Percentiles rank a stretch among this genome's conserved stretches.
phyloP scores from a whole-genome alignment of 2,329 filamentous ascomycete species.

The Microcyclospora pomicola region DNA sequence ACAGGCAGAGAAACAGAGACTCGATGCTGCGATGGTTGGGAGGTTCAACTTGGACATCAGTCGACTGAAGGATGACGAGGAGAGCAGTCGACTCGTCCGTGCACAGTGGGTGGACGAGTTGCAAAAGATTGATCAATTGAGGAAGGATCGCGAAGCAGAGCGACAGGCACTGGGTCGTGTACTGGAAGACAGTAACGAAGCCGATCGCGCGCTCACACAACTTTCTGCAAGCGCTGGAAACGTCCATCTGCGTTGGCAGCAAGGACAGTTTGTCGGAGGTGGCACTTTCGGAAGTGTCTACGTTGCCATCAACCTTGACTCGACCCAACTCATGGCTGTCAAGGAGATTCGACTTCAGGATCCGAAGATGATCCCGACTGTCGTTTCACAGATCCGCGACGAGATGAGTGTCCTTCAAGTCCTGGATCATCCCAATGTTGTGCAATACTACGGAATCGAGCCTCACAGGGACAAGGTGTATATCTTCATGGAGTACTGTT shows the following conservation, averaged over 20 bases:
- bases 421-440: constrained; percentile 92
- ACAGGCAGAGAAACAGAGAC: constrained; percentile 78
- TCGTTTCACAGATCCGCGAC: constrained; percentile 85
- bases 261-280: constrained; percentile 94
- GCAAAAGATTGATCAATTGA: constrained; percentile 59
- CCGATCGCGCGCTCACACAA: constrained; percentile 85
- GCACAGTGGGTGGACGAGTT: constrained; percentile 63
- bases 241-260: constrained; percentile 92
- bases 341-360: constrained; percentile 97
- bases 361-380: constrained; percentile 85
- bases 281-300: constrained; percentile 97
- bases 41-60: constrained; percentile 70
- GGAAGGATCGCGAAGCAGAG: constrained; percentile 70
- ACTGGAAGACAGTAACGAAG: constrained; percentile 86
- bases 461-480: constrained; percentile 99
- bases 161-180: constrained; percentile 80
- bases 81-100: constrained; percentile 60
- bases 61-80: constrained; percentile 63
- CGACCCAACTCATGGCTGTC: constrained; percentile 91
- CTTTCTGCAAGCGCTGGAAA: constrained; percentile 90
- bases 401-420: constrained; percentile 96
- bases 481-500: constrained; percentile 99
- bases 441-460: constrained; percentile 95
- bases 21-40: constrained; percentile 64
- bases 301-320: constrained; percentile 91